Base-by-base conservation (phyloP, 352 stramenopile genomes). In the Phytopythium oedochilum region DNA sequence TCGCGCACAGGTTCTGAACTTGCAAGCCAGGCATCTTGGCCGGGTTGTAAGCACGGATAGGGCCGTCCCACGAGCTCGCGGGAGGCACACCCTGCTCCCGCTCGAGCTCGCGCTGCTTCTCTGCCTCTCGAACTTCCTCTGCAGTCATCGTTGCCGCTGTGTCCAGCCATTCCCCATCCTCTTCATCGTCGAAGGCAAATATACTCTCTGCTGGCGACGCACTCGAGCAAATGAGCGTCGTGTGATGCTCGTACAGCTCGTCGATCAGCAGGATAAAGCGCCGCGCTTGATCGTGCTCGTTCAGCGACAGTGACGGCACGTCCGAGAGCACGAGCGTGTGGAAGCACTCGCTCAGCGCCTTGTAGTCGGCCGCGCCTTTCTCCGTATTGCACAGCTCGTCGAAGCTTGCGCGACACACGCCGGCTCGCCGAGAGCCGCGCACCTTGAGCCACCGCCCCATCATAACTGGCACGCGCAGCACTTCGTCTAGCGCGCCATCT, bases 201-300 rank as follows among this genome's bases (percentile, higher is more conserved):
- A 95, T 78, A 18, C 73, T 45, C 29, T 65, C 57, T 10, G 73
- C 61, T 0, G 67, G 43, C 23, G 60, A 78, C 40, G 69, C 68
- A 6, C 79, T 75, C 2, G 83, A 87, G 53, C 78, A 70, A 0
- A 94, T 51, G 12, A 94, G 60, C 1, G 71, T 59, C 14, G 78
- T 85, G 34, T 68, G 71, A 42, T 88, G 84, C 66, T 99, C 96
- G 58, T 99, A 99, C 46, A 99, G 66, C 70, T 98, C 94, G 65
- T 99, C 97, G 44, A 99, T 79, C 2, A 99, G 75, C 44, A 97
- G 87, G 65, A 99, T 98, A 71, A 99, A 98, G 40, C 97, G 84
- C 29, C 96, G 75, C n/a, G 92, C 86, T 63, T 89, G 74, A 65
- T 98, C 89, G 56, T 98, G 92, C 38, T 92, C 67, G 15, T 81